phyloP scores from a whole-genome alignment of 1,284 basidiomycete species.

The Taiwanofungus camphoratus region DNA sequence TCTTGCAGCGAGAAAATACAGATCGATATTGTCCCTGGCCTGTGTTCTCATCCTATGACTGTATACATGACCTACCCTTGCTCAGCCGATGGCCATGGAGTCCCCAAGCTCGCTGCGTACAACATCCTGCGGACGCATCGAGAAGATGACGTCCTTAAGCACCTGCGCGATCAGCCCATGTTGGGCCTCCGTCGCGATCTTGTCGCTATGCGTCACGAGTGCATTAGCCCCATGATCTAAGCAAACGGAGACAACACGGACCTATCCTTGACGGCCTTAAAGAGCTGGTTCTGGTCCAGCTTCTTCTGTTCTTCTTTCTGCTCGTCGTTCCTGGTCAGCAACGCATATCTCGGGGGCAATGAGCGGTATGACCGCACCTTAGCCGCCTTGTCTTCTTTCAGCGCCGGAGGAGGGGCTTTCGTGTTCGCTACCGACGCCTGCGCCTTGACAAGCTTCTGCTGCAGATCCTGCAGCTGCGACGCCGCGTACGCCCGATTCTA shows the following conservation, averaged over 20 bases:
- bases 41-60: neutral
- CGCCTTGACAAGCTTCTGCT: constrained; percentile 77
- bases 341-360: neutral
- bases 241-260: constrained; percentile 28
- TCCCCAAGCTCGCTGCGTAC: constrained; percentile 29
- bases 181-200: constrained; percentile 83
- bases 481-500: constrained; percentile 92
- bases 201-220: constrained; percentile 46
- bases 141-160: constrained; percentile 83
- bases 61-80: neutral
- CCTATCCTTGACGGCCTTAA: constrained; percentile 84
- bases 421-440: constrained; percentile 50
- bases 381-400: constrained; percentile 43
- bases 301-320: constrained; percentile 70
- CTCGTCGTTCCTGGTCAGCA: constrained; percentile 12
- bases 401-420: constrained; percentile 44
- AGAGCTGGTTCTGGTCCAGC: constrained; percentile 71
- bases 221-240: neutral
- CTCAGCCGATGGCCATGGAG: constrained; percentile 33
- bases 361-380: constrained; percentile 3
- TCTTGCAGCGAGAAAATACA: too few relatives aligned
- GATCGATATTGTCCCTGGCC: too few relatives aligned
- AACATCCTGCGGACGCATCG: constrained; percentile 38
- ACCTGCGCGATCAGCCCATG: constrained; percentile 89
- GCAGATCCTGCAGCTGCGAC: constrained; percentile 83